Evolutionary conservation across 2,329 filamentous ascomycete species (phyloP).

Genomic region (Calonectria fujianensis): DNA sequence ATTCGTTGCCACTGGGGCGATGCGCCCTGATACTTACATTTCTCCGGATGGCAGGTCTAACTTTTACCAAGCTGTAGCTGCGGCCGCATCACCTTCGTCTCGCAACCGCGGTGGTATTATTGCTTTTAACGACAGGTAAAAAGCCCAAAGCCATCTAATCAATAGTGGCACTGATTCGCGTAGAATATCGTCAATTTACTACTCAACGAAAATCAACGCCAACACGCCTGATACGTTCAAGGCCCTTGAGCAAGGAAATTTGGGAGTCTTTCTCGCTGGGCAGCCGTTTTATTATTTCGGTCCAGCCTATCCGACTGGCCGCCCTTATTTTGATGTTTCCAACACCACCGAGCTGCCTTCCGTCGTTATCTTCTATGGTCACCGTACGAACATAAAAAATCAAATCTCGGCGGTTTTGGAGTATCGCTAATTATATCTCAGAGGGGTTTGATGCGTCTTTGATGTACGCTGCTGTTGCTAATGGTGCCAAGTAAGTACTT

Average conservation of each 20-base stretch:
- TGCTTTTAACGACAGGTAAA: constrained; percentile 73
- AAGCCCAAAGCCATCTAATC: no score
- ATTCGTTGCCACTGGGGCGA: constrained; percentile 44
- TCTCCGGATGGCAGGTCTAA: constrained; percentile 45
- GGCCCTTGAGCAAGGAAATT: constrained; percentile 67
- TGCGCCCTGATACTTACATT: constrained; percentile 41
- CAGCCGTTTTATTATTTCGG: constrained; percentile 73
- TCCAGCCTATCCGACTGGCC: constrained; percentile 64
- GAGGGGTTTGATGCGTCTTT: constrained; percentile 58
- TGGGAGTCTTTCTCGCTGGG: constrained; percentile 65
- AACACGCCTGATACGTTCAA: constrained; percentile 77
- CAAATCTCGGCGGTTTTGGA: no score
- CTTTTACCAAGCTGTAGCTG: constrained; percentile 45
- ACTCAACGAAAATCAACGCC: constrained; percentile 76
- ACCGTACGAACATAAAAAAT: constrained; percentile 56
- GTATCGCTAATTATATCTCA: constrained; percentile 36
- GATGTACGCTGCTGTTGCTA: constrained; percentile 57
- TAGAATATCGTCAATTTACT: constrained; percentile 65
- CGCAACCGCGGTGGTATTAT: constrained; percentile 71
- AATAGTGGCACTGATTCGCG: background rate
- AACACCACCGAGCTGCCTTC: constrained; percentile 63
- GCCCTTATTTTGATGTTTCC: constrained; percentile 60
- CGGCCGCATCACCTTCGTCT: constrained; percentile 32
- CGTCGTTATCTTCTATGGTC: constrained; percentile 68
- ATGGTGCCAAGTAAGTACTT: constrained; percentile 54